phyloP scores from a whole-genome alignment of 1,284 basidiomycete species.

The Fistulinella cinereoalba region DNA sequence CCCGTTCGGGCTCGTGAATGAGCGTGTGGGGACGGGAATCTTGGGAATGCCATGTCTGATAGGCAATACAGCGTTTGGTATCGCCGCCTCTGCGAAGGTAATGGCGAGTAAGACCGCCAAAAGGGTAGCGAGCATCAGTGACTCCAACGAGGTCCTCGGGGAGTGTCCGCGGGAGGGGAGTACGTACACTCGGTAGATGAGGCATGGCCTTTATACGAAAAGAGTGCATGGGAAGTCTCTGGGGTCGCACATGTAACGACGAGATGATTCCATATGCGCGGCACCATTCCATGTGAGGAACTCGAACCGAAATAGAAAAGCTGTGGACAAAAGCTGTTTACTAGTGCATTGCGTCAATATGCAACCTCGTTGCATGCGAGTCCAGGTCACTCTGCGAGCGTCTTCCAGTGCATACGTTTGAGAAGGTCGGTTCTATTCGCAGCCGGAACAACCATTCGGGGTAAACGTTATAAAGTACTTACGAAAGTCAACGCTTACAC shows the following conservation, averaged over 20 bases:
- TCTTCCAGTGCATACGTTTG: background rate
- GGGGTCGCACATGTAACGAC: background rate
- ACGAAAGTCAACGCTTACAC: too few relatives aligned
- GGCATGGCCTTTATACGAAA: constrained; percentile 5
- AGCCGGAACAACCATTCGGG: too few relatives aligned
- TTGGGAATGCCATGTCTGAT: constrained; percentile 15
- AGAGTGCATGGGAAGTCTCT: constrained; percentile 2
- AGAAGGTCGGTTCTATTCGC: too few relatives aligned
- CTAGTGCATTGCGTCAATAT: background rate
- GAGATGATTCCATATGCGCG: constrained; percentile 6
- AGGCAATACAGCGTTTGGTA: constrained; percentile 21
- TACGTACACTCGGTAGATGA: background rate
- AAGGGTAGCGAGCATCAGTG: constrained; percentile 13
- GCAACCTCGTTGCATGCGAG: background rate
- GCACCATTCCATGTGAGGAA: constrained; percentile 3
- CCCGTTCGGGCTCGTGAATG: constrained; percentile 16
- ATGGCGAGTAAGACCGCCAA: constrained; percentile 7
- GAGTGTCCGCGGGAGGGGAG: background rate
- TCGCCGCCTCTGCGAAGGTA: constrained; percentile 18
- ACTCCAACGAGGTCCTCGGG: background rate
- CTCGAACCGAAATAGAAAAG: background rate
- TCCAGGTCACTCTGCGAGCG: too few relatives aligned
- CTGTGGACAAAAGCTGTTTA: background rate
- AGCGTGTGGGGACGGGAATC: constrained; percentile 13
- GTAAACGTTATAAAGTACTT: too few relatives aligned